Evolutionary conservation across 495 filamentous ascomycete genomes (phyloP).

Genomic region (Penicillium malachiteum): DNA sequence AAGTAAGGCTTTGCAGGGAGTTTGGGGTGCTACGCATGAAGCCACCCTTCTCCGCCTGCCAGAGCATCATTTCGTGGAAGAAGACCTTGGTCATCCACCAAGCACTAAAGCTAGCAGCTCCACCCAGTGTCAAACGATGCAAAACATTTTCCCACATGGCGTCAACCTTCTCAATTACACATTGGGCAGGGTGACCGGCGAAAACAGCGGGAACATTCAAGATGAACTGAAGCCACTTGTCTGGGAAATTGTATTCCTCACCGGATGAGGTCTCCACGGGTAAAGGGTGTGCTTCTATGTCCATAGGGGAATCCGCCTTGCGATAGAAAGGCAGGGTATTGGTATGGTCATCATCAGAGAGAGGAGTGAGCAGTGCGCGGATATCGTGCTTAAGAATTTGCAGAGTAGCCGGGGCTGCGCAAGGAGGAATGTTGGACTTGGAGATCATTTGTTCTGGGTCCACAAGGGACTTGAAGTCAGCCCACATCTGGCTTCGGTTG

Average conservation of each 20-base stretch:
- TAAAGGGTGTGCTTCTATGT: constrained; percentile 32
- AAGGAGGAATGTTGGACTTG: constrained; percentile 43
- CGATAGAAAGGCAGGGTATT: constrained; percentile 36
- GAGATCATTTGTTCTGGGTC: constrained; percentile 57
- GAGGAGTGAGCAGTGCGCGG: constrained; percentile 60
- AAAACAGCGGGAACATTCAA: constrained; percentile 72
- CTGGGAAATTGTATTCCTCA: constrained; percentile 64
- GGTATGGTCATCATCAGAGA: constrained; percentile 33
- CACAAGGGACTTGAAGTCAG: constrained; percentile 82
- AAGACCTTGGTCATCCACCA: constrained; percentile 99
- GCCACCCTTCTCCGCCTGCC: constrained; percentile 88
- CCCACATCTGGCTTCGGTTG: constrained; percentile 75
- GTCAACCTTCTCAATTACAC: constrained; percentile 45
- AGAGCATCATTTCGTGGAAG: constrained; percentile 92
- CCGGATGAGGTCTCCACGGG: constrained; percentile 38
- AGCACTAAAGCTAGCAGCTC: constrained; percentile 82
- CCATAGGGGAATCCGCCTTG: constrained; percentile 43
- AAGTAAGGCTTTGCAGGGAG: constrained; percentile 42
- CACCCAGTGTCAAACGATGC: constrained; percentile 63
- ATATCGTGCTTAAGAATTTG: constrained; percentile 74
- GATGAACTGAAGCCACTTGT: constrained; percentile 84
- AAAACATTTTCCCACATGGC: constrained; percentile 48
- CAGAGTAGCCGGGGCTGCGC: constrained; percentile 48
- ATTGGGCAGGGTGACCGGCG: constrained; percentile 63
- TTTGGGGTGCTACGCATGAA: constrained; percentile 68